Percentiles rank a stretch among this genome's conserved stretches.
phyloP scores from a whole-genome alignment of 257 asterid species.

The Solanum peruvianum region DNA sequence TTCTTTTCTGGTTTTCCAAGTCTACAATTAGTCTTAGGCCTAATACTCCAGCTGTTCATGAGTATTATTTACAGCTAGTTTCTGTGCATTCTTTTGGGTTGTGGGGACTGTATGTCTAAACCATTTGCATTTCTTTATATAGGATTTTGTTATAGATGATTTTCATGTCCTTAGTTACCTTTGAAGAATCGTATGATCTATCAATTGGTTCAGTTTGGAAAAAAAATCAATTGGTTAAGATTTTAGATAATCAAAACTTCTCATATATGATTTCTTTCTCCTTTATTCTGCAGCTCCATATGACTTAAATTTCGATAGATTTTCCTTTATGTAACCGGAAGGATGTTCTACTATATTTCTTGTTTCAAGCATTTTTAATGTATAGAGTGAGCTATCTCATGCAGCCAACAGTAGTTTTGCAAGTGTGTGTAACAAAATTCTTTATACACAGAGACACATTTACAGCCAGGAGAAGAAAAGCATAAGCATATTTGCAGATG shows the following conservation, averaged over 20 bases:
- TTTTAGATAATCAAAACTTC: neutral
- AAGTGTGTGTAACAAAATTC: neutral
- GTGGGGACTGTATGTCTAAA: neutral
- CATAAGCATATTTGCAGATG: slow-evolving; percentile 61
- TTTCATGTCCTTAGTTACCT: neutral
- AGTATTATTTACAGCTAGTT: neutral
- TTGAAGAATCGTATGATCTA: neutral
- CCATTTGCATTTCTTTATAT: neutral
- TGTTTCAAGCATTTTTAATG: neutral
- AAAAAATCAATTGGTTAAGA: neutral
- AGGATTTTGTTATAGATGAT: neutral
- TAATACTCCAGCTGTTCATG: neutral
- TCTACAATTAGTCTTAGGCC: neutral
- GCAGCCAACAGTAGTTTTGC: neutral
- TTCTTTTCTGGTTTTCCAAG: neutral
- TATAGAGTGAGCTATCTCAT: neutral
- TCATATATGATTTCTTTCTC: neutral
- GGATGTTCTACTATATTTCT: neutral
- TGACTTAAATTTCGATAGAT: neutral
- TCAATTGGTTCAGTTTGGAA: neutral
- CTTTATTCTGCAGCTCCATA: neutral
- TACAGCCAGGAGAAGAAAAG: slow-evolving; percentile 54
- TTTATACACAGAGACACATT: slow-evolving; percentile 56
- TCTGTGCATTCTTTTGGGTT: neutral
- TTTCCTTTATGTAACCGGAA: neutral